Percentiles rank a stretch among this genome's conserved stretches.
phyloP scores from a whole-genome alignment of 495 filamentous ascomycete genomes.

The Lindgomyces ingoldianus region DNA sequence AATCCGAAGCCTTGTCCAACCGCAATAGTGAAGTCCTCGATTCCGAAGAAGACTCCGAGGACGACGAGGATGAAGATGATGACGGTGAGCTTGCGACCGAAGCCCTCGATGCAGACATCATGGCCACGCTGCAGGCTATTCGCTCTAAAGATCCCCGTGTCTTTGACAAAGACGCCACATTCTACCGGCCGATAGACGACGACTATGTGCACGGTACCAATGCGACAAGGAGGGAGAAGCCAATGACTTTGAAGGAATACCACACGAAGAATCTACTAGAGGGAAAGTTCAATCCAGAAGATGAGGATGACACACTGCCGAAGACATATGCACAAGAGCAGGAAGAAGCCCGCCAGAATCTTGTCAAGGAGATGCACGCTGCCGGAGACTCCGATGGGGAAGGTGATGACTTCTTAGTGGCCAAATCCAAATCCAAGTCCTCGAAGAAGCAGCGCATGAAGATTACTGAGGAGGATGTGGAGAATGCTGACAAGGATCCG shows the following conservation, averaged over 20 bases:
- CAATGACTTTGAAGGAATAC: constrained; percentile 86
- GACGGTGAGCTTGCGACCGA: constrained; percentile 79
- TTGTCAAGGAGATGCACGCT: constrained; percentile 78
- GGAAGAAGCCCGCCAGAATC: constrained; percentile 69
- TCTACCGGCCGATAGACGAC: constrained; percentile 68
- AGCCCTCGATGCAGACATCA: constrained; percentile 81
- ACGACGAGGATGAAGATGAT: constrained; percentile 85
- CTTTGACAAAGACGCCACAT: constrained; percentile 75
- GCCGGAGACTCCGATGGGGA: constrained; percentile 58
- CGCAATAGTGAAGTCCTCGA: constrained; percentile 50
- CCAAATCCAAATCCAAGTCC: constrained; percentile 35
- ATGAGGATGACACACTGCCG: constrained; percentile 54
- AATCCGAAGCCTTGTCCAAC: constrained; percentile 46
- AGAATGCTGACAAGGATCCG: constrained; percentile 82
- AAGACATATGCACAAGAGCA: constrained; percentile 85
- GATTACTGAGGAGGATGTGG: constrained; percentile 61
- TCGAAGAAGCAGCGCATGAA: constrained; percentile 43
- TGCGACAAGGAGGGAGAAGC: constrained; percentile 66
- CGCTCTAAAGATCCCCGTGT: constrained; percentile 84
- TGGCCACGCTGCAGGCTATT: constrained; percentile 81
- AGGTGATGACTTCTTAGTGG: constrained; percentile 67
- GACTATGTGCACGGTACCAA: constrained; percentile 43
- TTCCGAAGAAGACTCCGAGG: constrained; percentile 58
- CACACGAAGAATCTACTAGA: constrained; percentile 81
- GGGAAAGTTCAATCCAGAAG: constrained; percentile 59